phyloP scores from a whole-genome alignment of 1,284 basidiomycete species.

The Hypsizygus ulmarius region DNA sequence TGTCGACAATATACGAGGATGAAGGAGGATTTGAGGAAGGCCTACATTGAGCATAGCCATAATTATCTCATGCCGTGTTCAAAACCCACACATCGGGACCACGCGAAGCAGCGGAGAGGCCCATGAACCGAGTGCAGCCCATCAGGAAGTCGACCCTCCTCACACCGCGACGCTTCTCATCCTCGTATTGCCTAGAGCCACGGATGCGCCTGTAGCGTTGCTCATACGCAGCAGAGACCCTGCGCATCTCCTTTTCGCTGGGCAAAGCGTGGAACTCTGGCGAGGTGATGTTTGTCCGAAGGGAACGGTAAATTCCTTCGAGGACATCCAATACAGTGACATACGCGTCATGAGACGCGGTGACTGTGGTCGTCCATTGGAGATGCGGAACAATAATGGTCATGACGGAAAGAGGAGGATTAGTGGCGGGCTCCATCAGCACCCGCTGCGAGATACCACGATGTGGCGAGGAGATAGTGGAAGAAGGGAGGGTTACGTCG shows the following conservation, averaged over 20 bases:
- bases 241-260: slow-evolving; percentile 29
- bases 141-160: slow-evolving; percentile 40
- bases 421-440: slow-evolving; percentile 35
- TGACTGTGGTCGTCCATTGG: slow-evolving; percentile 33
- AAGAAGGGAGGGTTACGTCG: slow-evolving; percentile 27
- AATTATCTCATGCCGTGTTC: slow-evolving; percentile 9
- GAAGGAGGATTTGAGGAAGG: too few relatives aligned
- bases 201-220: slow-evolving; percentile 33
- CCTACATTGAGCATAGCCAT: too few relatives aligned
- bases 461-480: slow-evolving; percentile 29
- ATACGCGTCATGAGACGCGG: slow-evolving; percentile 22
- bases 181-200: slow-evolving; percentile 25
- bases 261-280: slow-evolving; percentile 39
- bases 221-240: slow-evolving; percentile 43
- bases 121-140: slow-evolving; percentile 32
- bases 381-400: slow-evolving; percentile 29
- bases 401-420: slow-evolving; percentile 29
- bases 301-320: slow-evolving; percentile 31
- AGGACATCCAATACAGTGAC: slow-evolving; percentile 39
- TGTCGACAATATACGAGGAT: too few relatives aligned
- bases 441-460: slow-evolving; percentile 21
- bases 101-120: slow-evolving; percentile 22
- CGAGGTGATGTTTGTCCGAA: slow-evolving; percentile 36
- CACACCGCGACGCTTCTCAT: slow-evolving; percentile 38
- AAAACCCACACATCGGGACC: slow-evolving; percentile 19